phyloP scores from a whole-genome alignment of 768 basidiomycete genomes.

The Mycena amicta region DNA sequence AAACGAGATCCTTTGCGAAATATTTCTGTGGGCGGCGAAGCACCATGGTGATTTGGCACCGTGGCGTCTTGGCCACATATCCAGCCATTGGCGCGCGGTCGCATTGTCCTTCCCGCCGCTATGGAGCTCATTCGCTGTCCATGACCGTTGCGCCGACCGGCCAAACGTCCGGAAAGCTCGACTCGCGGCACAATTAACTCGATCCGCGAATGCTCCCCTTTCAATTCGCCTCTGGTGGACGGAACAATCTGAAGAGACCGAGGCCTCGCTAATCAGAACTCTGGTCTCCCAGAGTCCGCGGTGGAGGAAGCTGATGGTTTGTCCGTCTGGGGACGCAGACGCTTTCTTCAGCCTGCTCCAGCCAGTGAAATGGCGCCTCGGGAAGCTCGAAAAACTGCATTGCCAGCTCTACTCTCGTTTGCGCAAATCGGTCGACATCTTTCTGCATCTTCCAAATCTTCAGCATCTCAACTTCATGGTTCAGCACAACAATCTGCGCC shows the following conservation, averaged over 20 bases:
- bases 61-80: background rate
- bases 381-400: background rate
- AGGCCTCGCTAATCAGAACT: background rate
- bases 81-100: background rate
- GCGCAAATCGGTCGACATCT: background rate
- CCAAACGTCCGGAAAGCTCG: background rate
- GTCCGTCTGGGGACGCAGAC: background rate
- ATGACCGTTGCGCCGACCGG: background rate
- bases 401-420: background rate
- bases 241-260: background rate
- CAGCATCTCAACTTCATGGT: background rate
- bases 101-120: background rate
- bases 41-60: background rate
- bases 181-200: background rate
- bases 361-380: background rate
- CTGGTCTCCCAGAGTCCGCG: background rate
- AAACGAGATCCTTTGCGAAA: slow-evolving; percentile 23
- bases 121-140: background rate
- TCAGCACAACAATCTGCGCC: background rate
- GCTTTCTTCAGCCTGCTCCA: background rate
- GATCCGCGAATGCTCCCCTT: background rate
- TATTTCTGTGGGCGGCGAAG: slow-evolving; percentile 2
- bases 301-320: background rate
- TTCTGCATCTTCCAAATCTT: background rate
- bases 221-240: background rate